Percentiles rank a stretch among this genome's conserved stretches.
These are phyloP conservation scores for Ceratobasidium sp. DNA, from an alignment of 1,284 basidiomycete species.

Conservation along the genomic window DNA sequence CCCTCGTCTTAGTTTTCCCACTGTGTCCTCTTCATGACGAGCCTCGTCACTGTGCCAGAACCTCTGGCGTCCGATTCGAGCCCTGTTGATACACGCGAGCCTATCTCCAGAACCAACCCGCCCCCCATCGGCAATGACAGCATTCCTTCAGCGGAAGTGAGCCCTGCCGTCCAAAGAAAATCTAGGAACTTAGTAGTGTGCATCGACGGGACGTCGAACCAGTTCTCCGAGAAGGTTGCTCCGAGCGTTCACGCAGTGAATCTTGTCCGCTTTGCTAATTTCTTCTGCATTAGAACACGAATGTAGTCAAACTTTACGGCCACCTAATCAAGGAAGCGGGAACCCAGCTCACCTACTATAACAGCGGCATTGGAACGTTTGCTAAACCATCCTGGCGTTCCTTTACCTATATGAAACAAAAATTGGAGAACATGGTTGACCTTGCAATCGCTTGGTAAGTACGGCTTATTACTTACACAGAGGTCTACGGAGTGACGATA, in stretches of 20 bases:
- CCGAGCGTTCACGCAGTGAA: no score
- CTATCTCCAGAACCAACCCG: no score
- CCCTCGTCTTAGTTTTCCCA: no score
- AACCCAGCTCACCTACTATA: conserved; percentile 46
- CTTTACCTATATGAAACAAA: conserved; percentile 9
- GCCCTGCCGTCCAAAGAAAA: no score
- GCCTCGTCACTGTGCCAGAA: no score
- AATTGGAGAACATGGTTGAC: conserved; percentile 18
- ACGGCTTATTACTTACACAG: neutral
- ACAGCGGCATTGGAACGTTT: conserved; percentile 48
- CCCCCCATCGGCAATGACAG: no score
- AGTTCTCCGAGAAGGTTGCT: conserved; percentile 15
- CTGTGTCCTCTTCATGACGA: no score
- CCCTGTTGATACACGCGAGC: no score
- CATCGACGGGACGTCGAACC: conserved; percentile 26
- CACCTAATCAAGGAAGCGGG: conserved; percentile 10
- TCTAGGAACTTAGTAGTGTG: conserved; percentile 20
- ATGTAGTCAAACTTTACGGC: conserved; percentile 25
- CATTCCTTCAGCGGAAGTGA: no score
- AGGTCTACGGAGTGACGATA: neutral
- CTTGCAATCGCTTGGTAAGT: conserved; percentile 46
- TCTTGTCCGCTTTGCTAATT: neutral
- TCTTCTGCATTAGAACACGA: conserved; percentile 3
- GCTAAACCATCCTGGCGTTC: conserved; percentile 38
- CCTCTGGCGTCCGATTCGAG: no score